Evolutionary conservation across 1,284 basidiomycete genomes (phyloP), one percentile per base, ranked within the genome.

Genomic region (Cryptococcus hybrid): DNA sequence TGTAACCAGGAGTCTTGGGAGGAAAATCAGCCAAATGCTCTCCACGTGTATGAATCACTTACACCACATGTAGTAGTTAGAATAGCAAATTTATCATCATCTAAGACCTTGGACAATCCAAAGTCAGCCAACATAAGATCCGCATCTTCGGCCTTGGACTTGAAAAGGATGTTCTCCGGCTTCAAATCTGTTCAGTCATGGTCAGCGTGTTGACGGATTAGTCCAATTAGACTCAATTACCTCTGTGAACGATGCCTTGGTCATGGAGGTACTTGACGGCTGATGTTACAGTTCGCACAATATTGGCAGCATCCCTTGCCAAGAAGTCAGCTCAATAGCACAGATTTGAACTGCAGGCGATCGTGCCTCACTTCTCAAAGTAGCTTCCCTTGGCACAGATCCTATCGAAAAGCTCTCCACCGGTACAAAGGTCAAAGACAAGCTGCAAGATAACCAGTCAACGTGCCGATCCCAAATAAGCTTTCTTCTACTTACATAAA

Each of bases 81-180:
- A 63, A 89, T 81, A 52, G 86, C 88, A 67, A 95, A 84, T 74
- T 92, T 92, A 60, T 91, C 88, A 65, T 94, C 92, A 40, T 96
- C 89, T 80, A 99, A 88, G 24, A 96, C 84, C 36, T 92, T 74
- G 7, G 80, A 81, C 45, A 79, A 61, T 62, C 96, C 96, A 77
- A 99, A 99, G 78, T 99, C 96, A 3, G 96, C 95, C 64, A 99
- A 89, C 85, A 97, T 90, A 67, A 99, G 88, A 70, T 97, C 93
- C 7, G 93, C 88, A 56, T 94, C 88, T 73, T 98, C 93, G 3
- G 85, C 88, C 69, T 86, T 85, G 45, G 89, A 88, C 59, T 90
- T 86, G 85, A 99, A 99, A 24, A 99, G 82, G 24, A 99, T 83
- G 79, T 99, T 99, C 79, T 99, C 95, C 5, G 95, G 95, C 78